Base-by-base conservation (phyloP, 2,329 filamentous ascomycete genomes). In the Sordariomycetes sp. region DNA sequence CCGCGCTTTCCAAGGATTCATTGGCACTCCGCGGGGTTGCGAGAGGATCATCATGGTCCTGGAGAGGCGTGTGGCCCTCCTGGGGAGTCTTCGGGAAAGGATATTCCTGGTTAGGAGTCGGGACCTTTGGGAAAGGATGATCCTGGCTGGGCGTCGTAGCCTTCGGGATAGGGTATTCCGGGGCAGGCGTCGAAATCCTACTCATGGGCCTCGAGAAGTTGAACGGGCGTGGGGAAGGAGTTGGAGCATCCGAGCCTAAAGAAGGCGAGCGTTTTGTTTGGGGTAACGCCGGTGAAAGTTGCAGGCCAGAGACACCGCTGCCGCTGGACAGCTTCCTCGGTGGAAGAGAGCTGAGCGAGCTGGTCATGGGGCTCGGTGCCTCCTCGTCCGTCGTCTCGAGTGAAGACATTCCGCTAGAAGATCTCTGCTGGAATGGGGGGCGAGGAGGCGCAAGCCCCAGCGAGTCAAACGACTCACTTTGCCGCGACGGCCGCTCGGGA, bases 141-240 rank as follows among this genome's bases (percentile, higher is more conserved):
- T 32, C 28, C 28, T 32, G 28, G 8, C 28, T 8, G 28, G 28
- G 28, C 8, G 28, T 32, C 4, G 28, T 32, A 8, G 81, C 76
- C 67, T 88, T 83, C 40, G 84, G 76, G 11, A 78, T 76, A 54
- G 84, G 83, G 50, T 74, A 70, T n/a, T 87, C 82, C 63, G 79
- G 73, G 52, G 66, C 73, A 18, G 82, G 82, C 14, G 80, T 85
- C 61, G 83, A 84, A 60, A 85, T 81, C 67, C 87, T 80, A 70
- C 93, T 97, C 61, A 96, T 74, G 0, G 94, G 94, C 51, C 94
- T 82, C 0, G 94, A 97, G 70, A 97, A 97, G 72, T 99, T 97
- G 73, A 95, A 93, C 1, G 90, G 88, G 18, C 87, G 82, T 14
- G 86, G 83, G 40, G 91, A 67, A 11, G 70, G 79, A 52, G 80